phyloP scores from a whole-genome alignment of 2,329 filamentous ascomycete genomes.

The Trichoderma sp. region DNA sequence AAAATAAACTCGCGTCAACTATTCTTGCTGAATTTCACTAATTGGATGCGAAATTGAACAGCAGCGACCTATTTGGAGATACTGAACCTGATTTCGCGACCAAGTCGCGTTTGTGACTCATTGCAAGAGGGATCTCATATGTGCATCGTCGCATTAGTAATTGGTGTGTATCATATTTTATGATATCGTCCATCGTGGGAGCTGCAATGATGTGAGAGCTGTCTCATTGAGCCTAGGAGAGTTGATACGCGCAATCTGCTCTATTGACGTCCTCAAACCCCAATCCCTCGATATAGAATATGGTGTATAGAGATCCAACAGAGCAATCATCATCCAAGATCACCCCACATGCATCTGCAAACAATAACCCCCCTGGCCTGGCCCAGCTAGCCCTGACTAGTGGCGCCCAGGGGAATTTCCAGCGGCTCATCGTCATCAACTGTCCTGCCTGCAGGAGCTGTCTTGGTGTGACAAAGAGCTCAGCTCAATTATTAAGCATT shows the following conservation, averaged over 20 bases:
- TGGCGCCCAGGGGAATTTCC: background rate
- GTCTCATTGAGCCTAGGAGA: background rate
- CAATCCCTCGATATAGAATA: too few relatives aligned
- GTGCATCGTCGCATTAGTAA: background rate
- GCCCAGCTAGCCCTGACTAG: background rate
- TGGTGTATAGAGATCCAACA: background rate
- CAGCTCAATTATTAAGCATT: background rate
- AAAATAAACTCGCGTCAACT: too few relatives aligned
- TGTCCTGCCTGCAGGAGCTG: background rate
- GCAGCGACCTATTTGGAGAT: too few relatives aligned
- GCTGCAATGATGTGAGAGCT: background rate
- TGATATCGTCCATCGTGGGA: background rate
- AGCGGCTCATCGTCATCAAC: background rate
- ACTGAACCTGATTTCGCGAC: too few relatives aligned
- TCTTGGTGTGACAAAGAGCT: background rate
- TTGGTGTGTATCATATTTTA: background rate
- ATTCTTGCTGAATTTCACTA: too few relatives aligned
- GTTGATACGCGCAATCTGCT: rapidly evolving
- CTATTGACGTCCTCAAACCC: background rate
- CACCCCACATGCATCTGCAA: background rate
- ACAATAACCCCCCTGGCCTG: background rate
- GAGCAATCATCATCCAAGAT: background rate
- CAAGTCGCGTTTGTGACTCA: too few relatives aligned
- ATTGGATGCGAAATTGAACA: too few relatives aligned
- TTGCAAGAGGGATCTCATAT: background rate